phyloP scores from a whole-genome alignment of 2,329 filamentous ascomycete genomes.

The Fusarium oxysporum region DNA sequence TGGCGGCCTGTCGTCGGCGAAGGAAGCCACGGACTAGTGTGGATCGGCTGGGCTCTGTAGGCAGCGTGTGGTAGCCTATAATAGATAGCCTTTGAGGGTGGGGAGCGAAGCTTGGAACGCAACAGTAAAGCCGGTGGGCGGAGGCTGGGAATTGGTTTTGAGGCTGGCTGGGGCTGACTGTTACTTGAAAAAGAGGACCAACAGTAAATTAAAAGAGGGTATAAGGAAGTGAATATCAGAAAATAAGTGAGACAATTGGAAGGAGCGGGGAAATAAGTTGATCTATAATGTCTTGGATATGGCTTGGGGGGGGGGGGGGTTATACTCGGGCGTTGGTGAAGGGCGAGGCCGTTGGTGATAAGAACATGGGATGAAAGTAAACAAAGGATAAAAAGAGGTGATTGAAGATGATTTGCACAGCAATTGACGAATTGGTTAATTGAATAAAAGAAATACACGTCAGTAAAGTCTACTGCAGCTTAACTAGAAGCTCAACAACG shows the following conservation, averaged over 20 bases:
- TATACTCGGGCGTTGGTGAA: conserved; percentile 13
- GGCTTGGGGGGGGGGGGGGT: not conserved
- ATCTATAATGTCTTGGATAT: conserved; percentile 35
- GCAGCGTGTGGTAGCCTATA: not conserved
- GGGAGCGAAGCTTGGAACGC: conserved; percentile 34
- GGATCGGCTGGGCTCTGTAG: conserved; percentile 19
- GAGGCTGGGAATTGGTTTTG: conserved; percentile 27
- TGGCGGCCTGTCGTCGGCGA: conserved; percentile 36
- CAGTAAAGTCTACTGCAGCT: not conserved
- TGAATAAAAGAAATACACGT: not conserved
- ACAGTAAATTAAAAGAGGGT: conserved; percentile 8
- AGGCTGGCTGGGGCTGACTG: conserved; percentile 19
- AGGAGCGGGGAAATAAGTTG: conserved; percentile 32
- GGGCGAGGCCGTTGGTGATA: not conserved
- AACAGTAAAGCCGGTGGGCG: conserved; percentile 29
- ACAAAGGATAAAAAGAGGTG: conserved; percentile 22
- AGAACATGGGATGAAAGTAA: conserved; percentile 26
- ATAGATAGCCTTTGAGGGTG: conserved; percentile 5
- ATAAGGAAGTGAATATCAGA: not conserved
- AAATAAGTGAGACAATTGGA: conserved; percentile 28
- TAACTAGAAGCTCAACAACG: conserved; percentile 1
- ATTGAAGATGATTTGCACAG: not conserved
- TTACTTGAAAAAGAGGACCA: conserved; percentile 3
- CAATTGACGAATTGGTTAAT: not conserved
- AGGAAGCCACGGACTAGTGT: conserved; percentile 33